phyloP scores from a whole-genome alignment of 768 basidiomycete species.

The Leucocoprinus sp. region DNA sequence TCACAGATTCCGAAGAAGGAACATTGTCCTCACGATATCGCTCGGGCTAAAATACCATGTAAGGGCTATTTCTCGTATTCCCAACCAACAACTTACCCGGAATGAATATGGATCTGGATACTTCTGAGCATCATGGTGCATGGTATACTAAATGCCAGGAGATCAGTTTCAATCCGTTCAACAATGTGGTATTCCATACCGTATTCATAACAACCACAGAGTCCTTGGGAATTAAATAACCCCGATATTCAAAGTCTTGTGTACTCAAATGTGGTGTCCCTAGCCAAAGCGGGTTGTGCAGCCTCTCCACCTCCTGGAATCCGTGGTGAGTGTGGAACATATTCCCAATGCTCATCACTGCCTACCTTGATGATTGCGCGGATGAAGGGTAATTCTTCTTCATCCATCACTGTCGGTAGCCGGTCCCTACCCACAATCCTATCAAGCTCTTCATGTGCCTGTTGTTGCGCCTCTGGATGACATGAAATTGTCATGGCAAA shows the following conservation, averaged over 20 bases:
- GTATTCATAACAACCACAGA: conserved; percentile 32
- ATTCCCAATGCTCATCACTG: not conserved
- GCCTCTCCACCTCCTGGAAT: conserved; percentile 26
- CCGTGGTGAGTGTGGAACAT: conserved; percentile 1
- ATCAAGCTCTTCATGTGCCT: conserved; percentile 20
- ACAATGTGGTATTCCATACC: conserved; percentile 14
- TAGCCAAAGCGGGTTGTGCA: conserved; percentile 31
- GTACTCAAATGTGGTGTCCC: conserved; percentile 31
- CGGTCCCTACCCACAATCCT: conserved; percentile 13
- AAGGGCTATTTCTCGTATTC: not conserved
- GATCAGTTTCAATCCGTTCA: not conserved
- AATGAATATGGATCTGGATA: conserved; percentile 32
- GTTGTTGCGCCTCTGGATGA: conserved; percentile 15
- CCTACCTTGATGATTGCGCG: conserved; percentile 17
- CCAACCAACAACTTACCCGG: conserved; percentile 10
- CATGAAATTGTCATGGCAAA: conserved; percentile 23
- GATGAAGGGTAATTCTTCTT: conserved; percentile 15
- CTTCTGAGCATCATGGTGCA: conserved; percentile 28
- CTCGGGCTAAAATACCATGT: conserved; percentile 26
- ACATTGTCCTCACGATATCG: conserved; percentile 32
- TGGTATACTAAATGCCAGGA: conserved; percentile 22
- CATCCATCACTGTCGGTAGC: conserved; percentile 16
- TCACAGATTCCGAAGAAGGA: conserved; percentile 34
- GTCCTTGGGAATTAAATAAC: conserved; percentile 32
- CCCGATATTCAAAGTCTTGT: conserved; percentile 33